These are phyloP conservation scores for Monilinia polystroma DNA, from an alignment of 2,329 filamentous ascomycete species.

Conservation along the genomic window DNA sequence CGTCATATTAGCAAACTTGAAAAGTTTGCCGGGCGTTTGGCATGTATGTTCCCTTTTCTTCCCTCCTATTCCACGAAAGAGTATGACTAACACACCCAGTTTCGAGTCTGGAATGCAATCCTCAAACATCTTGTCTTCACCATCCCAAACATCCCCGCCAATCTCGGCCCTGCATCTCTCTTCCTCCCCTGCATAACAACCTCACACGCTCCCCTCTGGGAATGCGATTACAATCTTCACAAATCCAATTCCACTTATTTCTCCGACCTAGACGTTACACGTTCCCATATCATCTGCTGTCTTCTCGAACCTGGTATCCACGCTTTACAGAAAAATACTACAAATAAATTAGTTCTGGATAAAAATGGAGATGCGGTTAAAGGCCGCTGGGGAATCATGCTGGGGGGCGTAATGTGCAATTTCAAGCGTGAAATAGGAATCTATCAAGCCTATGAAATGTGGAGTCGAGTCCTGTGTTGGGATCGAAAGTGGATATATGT, in stretches of 20 bases:
- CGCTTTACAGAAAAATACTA: constrained; percentile 50
- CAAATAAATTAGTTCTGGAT: constrained; percentile 49
- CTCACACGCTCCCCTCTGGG: constrained; percentile 58
- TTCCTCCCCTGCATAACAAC: constrained; percentile 62
- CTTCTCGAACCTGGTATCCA: constrained; percentile 61
- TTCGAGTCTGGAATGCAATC: constrained; percentile 50
- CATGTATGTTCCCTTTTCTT: constrained; percentile 48
- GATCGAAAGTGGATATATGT: constrained; percentile 82
- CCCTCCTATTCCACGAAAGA: background rate
- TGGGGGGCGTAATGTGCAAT: constrained; percentile 71
- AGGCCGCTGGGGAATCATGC: constrained; percentile 59
- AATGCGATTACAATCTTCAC: constrained; percentile 72
- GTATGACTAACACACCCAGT: constrained; percentile 36
- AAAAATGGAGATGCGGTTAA: constrained; percentile 48
- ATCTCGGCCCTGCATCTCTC: constrained; percentile 43
- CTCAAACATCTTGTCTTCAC: constrained; percentile 46
- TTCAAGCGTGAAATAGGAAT: constrained; percentile 74
- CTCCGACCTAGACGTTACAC: constrained; percentile 67
- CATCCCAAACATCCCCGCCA: constrained; percentile 41
- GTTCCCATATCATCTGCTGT: constrained; percentile 75
- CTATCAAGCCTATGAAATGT: constrained; percentile 70
- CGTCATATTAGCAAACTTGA: constrained; percentile 53
- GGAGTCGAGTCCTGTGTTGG: constrained; percentile 69
- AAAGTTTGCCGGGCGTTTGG: constrained; percentile 59
- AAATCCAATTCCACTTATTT: constrained; percentile 73